A percentile compares a stretch with the other conserved stretches of the same genome.
phyloP scores from a whole-genome alignment of 2,329 filamentous ascomycete species.

The Colletotrichum melonis region DNA sequence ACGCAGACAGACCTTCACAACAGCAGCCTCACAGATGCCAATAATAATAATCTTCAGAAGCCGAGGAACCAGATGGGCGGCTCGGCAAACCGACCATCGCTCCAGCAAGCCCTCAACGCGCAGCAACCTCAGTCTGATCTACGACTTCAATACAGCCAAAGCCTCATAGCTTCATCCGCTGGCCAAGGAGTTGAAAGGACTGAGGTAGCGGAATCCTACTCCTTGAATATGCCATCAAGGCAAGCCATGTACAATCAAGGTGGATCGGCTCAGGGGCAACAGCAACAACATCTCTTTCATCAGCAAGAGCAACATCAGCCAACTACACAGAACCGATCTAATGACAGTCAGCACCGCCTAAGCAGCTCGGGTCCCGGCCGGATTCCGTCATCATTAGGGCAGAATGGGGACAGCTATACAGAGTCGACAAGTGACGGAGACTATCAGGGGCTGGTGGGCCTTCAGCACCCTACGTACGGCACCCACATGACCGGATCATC shows the following conservation, averaged over 20 bases:
- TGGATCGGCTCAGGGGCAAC: background rate
- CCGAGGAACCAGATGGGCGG: background rate
- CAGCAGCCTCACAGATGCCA: background rate
- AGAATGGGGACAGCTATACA: background rate
- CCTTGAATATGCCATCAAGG: background rate
- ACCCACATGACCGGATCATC: background rate
- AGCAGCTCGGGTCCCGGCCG: constrained; percentile 1
- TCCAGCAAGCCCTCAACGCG: background rate
- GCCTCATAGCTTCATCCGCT: background rate
- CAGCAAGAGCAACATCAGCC: background rate
- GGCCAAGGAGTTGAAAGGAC: background rate
- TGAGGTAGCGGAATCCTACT: background rate
- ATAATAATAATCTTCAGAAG: background rate
- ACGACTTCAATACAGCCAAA: background rate
- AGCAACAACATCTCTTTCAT: background rate
- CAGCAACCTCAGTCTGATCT: background rate
- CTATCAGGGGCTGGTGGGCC: background rate
- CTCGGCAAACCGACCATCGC: background rate
- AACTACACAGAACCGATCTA: background rate
- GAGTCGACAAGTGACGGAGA: background rate
- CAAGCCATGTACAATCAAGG: constrained; percentile 10
- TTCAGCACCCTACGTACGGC: constrained; percentile 16
- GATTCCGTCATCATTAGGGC: background rate
- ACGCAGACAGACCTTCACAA: background rate
- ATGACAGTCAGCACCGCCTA: constrained; percentile 32